phyloP scores from a whole-genome alignment of 2,329 filamentous ascomycete species.

The Cordyceps tenuipes region DNA sequence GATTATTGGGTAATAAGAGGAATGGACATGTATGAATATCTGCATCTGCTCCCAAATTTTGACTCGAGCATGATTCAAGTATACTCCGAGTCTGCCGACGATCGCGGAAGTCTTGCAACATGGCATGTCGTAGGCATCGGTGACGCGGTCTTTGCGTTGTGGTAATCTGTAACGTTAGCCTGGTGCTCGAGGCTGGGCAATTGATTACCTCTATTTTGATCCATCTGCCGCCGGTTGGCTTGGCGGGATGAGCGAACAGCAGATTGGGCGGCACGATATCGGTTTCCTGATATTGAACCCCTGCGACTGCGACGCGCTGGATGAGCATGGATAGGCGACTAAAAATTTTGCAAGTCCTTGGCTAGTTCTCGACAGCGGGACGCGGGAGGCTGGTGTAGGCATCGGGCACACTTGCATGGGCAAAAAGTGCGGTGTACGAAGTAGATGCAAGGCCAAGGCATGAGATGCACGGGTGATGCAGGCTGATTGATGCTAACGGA shows the following conservation, averaged over 20 bases:
- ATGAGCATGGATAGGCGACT: not conserved
- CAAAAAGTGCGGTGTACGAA: constrained; percentile 2
- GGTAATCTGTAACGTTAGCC: not conserved
- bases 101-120: not conserved
- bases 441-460: not conserved
- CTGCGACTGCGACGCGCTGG: not conserved
- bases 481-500: not conserved
- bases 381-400: not conserved
- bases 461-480: not conserved
- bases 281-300: not conserved
- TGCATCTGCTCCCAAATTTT: too few relatives aligned
- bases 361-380: not conserved
- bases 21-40: too few relatives aligned
- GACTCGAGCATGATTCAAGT: not conserved
- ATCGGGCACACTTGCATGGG: not conserved
- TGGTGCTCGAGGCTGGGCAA: not conserved
- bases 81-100: not conserved
- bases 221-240: not conserved
- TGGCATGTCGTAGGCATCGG: not conserved
- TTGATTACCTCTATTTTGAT: not conserved
- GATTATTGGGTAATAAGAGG: too few relatives aligned
- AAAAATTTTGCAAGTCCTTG: not conserved
- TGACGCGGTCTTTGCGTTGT: too few relatives aligned
- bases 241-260: not conserved
- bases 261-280: not conserved